A percentile compares a stretch with the other conserved stretches of the same genome.
Conservation (phyloP, 139 green algal species). For the Asterochloris erici region DNA sequence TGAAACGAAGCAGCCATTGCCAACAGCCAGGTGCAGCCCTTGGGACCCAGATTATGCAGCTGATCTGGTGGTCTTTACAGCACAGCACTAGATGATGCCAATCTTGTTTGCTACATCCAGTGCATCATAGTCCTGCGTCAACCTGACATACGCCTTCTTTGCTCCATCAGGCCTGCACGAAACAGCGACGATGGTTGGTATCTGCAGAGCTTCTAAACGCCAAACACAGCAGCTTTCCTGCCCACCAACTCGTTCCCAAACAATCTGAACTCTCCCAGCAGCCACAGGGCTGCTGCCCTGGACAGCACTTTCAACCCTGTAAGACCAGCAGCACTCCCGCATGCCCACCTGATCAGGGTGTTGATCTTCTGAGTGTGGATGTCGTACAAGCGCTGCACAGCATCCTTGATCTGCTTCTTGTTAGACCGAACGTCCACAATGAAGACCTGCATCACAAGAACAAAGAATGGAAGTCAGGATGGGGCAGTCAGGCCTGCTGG, state of each 20-base stretch:
- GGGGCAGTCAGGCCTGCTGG: too few relatives aligned
- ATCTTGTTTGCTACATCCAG: constrained; percentile 99
- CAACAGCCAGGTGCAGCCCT: too few relatives aligned
- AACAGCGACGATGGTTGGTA: not conserved
- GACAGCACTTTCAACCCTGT: too few relatives aligned
- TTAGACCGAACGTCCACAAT: constrained; percentile 84
- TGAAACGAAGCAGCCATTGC: too few relatives aligned
- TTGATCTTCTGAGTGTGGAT: constrained; percentile 98
- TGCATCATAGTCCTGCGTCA: constrained; percentile 96
- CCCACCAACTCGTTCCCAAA: too few relatives aligned
- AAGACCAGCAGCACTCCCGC: not conserved
- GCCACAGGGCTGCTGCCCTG: too few relatives aligned
- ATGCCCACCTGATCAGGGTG: constrained; percentile 89
- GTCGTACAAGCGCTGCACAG: constrained; percentile 94
- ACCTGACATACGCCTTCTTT: constrained; percentile 99
- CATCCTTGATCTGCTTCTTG: constrained; percentile 95
- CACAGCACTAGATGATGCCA: constrained; percentile 87
- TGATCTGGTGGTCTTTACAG: not conserved
- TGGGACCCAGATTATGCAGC: too few relatives aligned
- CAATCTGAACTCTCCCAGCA: too few relatives aligned
- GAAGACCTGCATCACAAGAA: constrained; percentile 66
- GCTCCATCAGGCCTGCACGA: constrained; percentile 80
- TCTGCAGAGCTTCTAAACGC: too few relatives aligned
- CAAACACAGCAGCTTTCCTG: too few relatives aligned
- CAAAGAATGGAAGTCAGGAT: too few relatives aligned